Evolutionary conservation across 2,329 filamentous ascomycete species (phyloP).

Genomic region (Emmonsia crescens): DNA sequence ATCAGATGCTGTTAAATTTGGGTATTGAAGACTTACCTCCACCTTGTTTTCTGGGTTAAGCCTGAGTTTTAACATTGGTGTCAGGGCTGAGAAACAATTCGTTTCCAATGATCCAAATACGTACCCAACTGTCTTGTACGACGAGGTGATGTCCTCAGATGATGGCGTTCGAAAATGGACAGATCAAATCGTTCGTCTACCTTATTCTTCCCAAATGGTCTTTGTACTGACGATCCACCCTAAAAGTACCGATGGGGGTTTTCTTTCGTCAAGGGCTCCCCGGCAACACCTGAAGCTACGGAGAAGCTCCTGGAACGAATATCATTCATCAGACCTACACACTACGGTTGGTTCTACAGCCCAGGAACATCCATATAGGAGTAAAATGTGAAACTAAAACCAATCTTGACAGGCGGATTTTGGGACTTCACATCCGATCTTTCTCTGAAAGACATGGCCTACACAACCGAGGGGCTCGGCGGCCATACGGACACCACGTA

Average conservation of each 20-base stretch:
- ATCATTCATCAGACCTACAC: conserved; percentile 76
- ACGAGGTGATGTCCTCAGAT: conserved; percentile 49
- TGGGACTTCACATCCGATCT: conserved; percentile 87
- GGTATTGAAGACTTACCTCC: not conserved
- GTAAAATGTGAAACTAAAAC: not conserved
- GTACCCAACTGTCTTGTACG: conserved; percentile 51
- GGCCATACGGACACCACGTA: conserved; percentile 95
- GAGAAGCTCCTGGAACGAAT: conserved; percentile 67
- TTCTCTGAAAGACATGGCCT: conserved; percentile 79
- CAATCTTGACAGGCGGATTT: conserved; percentile 43
- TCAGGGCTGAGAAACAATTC: conserved; percentile 9
- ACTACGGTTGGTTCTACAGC: conserved; percentile 62
- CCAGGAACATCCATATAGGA: not conserved
- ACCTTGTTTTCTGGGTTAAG: not conserved
- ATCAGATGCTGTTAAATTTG: not conserved
- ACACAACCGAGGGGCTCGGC: conserved; percentile 71
- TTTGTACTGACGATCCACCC: conserved; percentile 4
- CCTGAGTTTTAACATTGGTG: not conserved
- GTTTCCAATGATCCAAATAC: conserved; percentile 23
- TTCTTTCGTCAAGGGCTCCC: conserved; percentile 62
- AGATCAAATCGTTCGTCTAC: conserved; percentile 42
- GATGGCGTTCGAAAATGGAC: conserved; percentile 51
- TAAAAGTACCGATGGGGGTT: conserved; percentile 58
- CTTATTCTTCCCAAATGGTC: conserved; percentile 6
- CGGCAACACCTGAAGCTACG: conserved; percentile 59